Percentiles rank a stretch among this genome's conserved stretches.
phyloP scores from a whole-genome alignment of 2,329 filamentous ascomycete species.

The Pleochaeta shiraiana region DNA sequence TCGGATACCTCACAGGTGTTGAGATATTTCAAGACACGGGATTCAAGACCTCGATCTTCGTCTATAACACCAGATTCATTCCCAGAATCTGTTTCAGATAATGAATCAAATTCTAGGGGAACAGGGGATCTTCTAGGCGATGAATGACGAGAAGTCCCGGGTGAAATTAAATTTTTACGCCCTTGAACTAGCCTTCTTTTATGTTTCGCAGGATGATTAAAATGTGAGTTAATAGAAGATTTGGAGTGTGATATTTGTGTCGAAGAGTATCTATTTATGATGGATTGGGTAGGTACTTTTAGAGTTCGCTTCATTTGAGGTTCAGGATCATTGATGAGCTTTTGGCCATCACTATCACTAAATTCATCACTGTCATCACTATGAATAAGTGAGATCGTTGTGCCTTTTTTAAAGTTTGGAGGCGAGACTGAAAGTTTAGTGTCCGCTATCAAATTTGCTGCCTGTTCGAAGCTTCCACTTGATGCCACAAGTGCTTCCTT shows the following conservation, averaged over 20 bases:
- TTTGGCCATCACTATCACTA: conserved; percentile 9
- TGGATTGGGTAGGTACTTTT: conserved; percentile 29
- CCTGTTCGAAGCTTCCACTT: conserved; percentile 31
- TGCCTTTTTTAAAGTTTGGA: not conserved
- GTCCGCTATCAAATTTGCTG: conserved; percentile 25
- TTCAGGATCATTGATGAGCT: conserved; percentile 19
- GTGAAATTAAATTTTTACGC: conserved; percentile 14
- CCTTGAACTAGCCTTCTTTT: conserved; percentile 18
- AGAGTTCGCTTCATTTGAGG: conserved; percentile 31
- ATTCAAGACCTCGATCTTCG: conserved; percentile 25
- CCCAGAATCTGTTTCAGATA: conserved; percentile 15
- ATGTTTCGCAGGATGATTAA: conserved; percentile 13
- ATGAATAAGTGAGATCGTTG: conserved; percentile 14
- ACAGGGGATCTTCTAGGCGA: conserved; percentile 12
- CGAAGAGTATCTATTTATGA: conserved; percentile 35
- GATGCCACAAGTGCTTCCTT: conserved; percentile 27
- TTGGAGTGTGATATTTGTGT: conserved; percentile 20
- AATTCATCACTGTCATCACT: conserved; percentile 14
- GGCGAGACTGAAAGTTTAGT: not conserved
- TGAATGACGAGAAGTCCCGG: not conserved
- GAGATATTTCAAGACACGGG: conserved; percentile 53
- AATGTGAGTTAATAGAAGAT: conserved; percentile 8
- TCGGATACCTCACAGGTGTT: conserved; percentile 58
- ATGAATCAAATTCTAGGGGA: conserved; percentile 12
- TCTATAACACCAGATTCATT: conserved; percentile 13